Evolutionary conservation across 2,329 filamentous ascomycete genomes (phyloP).

Genomic region (Myriosclerotinia duriaeana): DNA sequence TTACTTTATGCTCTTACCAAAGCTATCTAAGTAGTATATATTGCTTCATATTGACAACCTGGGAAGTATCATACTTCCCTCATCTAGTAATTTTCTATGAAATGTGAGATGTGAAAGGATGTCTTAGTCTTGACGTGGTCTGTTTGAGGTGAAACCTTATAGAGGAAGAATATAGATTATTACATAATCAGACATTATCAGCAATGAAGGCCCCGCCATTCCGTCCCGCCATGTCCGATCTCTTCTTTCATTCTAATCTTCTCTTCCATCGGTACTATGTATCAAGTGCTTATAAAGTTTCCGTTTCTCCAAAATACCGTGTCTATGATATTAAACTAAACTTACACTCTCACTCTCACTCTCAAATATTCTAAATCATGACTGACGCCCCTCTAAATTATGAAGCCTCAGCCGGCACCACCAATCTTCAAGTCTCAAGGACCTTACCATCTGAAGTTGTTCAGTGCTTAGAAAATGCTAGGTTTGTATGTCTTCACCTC

Average conservation of each 20-base stretch:
- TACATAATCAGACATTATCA: conserved; percentile 1
- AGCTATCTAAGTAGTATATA: no score
- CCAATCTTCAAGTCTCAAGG: conserved; percentile 61
- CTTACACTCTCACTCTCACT: no score
- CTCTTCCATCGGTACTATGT: conserved; percentile 6
- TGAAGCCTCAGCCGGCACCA: conserved; percentile 72
- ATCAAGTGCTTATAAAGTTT: not conserved
- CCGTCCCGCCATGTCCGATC: not conserved
- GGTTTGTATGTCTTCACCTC: conserved; percentile 66
- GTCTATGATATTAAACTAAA: not conserved
- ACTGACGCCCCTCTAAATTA: conserved; percentile 55
- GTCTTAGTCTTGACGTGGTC: no score
- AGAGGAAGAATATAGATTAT: not conserved
- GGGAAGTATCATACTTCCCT: no score
- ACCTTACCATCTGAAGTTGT: conserved; percentile 81
- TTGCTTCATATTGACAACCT: no score
- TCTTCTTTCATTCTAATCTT: not conserved
- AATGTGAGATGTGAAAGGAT: no score
- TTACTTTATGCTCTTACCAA: not conserved
- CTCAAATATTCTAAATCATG: not conserved
- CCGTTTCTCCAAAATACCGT: not conserved
- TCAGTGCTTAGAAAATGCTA: conserved; percentile 87
- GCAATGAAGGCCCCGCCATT: no score
- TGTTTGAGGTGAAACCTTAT: no score
- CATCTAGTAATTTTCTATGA: no score